Conservation (phyloP, 1,284 basidiomycete genomes). For the Blastosporella zonata region DNA sequence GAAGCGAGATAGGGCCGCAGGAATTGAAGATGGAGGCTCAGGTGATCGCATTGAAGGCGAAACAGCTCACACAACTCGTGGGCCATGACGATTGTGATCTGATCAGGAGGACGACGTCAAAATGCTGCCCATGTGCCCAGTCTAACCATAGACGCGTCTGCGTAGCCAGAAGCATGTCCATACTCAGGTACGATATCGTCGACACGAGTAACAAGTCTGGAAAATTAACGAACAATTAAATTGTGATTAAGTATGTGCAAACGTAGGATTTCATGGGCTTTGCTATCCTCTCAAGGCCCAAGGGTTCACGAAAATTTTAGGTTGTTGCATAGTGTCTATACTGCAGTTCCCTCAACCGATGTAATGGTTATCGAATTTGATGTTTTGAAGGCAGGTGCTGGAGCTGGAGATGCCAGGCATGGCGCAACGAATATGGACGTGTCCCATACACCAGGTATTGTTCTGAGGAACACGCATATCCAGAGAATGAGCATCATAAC, state of each 20-base stretch:
- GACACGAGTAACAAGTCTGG: too few species aligned
- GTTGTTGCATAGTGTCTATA: slow-evolving; percentile 6
- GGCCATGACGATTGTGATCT: background rate
- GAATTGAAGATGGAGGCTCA: background rate
- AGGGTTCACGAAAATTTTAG: too few species aligned
- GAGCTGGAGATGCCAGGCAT: slow-evolving; percentile 12
- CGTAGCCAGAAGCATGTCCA: background rate
- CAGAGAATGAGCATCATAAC: slow-evolving; percentile 23
- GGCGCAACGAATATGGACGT: slow-evolving; percentile 27
- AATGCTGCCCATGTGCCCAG: background rate
- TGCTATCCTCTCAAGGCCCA: too few species aligned
- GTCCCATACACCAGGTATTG: slow-evolving; percentile 22
- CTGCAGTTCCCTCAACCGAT: background rate
- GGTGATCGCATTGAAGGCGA: background rate
- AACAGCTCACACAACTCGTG: background rate
- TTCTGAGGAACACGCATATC: slow-evolving; percentile 22
- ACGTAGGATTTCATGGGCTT: too few species aligned
- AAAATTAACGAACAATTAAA: too few species aligned
- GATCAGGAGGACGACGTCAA: background rate
- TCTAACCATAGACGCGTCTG: too few species aligned
- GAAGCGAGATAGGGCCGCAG: background rate
- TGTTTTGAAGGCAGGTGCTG: background rate
- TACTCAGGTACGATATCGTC: too few species aligned
- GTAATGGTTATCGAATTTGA: background rate
- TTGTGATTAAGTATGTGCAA: too few species aligned